Evolutionary conservation across 202 grass and related monocot species (phyloP), one percentile per base, ranked within the genome.

Genomic region (Panicum hallii): DNA sequence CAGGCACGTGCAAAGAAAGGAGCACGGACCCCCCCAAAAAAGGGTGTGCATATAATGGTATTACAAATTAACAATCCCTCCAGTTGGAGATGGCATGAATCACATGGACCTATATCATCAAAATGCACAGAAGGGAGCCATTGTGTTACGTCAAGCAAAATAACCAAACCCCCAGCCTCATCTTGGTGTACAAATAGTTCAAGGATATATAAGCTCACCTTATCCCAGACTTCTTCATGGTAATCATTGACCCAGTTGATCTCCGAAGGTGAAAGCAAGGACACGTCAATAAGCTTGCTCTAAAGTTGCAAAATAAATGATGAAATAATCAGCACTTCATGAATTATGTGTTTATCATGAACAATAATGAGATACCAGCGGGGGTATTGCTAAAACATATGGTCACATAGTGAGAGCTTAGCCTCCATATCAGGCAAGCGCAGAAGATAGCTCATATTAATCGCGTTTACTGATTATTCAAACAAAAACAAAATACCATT

Each of bases 191-290:
- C 11, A 55, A 81, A 63, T 34, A 81, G 28, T 44, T 73, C 13
- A 65, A 22, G 19, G 55, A 79, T 46, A 74, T 77, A 82, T 68
- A 6, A 71, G 69, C 88, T 82, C 65, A 99, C 96, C 93, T 95
- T 99, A 84, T 95, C 78, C 96, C 91, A 94, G 61, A 99, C 91
- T 85, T 91, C 53, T 28, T 74, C 77, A 54, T 99, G 93, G 84
- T 99, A 95, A 22, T 91, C 72, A 64, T 99, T 95, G 16, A 99
- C 52, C 93, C 96, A 99, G 67, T 87, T 90, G 40, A 95, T 92
- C 84, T 99, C 93, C 72, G 16, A 82, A 62, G 67, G 67, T 75
- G 96, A 99, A 46, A 99, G 79, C 61, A 99, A 82, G 77, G 90
- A 87, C 4, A 57, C 40, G 20, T 94, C 88, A 79, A 99, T 81